These are phyloP conservation scores for Emergomyces pasteurianus DNA, from an alignment of 2,329 filamentous ascomycete species.

Conservation along the genomic window DNA sequence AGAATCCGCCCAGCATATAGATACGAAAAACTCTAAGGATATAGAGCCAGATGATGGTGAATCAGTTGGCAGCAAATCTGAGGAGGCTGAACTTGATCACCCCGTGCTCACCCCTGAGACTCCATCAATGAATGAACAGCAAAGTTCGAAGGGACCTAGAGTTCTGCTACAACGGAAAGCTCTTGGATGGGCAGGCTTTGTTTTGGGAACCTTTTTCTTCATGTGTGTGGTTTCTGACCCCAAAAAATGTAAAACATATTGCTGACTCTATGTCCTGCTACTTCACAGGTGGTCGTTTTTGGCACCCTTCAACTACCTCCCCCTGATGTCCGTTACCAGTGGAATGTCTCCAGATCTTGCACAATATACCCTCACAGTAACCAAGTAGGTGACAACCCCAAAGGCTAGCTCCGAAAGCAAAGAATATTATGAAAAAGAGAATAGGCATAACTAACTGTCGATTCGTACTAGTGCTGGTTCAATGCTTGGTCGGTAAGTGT, in stretches of 20 bases:
- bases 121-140: neutral
- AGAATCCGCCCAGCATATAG: neutral
- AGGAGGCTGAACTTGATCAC: neutral
- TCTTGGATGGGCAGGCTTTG: neutral
- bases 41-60: neutral
- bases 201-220: constrained; percentile 2
- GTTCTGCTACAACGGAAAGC: neutral
- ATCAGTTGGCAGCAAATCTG: neutral
- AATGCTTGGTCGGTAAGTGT: constrained; percentile 1
- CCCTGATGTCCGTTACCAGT: constrained; percentile 3
- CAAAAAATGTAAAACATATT: neutral
- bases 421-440: neutral
- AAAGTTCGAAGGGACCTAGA: neutral
- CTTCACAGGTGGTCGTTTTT: constrained; percentile 5
- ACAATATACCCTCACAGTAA: constrained; percentile 3
- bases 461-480: neutral
- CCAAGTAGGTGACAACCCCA: neutral
- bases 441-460: neutral
- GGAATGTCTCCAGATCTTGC: constrained; percentile 2
- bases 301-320: constrained; percentile 6
- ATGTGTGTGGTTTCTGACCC: neutral
- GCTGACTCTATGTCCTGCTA: constrained; percentile 1
- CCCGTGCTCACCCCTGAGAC: neutral
- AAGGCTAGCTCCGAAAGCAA: neutral
- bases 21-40: neutral